Base-by-base conservation (phyloP, 495 filamentous ascomycete genomes). In the Trichoderma orchidacearum region DNA sequence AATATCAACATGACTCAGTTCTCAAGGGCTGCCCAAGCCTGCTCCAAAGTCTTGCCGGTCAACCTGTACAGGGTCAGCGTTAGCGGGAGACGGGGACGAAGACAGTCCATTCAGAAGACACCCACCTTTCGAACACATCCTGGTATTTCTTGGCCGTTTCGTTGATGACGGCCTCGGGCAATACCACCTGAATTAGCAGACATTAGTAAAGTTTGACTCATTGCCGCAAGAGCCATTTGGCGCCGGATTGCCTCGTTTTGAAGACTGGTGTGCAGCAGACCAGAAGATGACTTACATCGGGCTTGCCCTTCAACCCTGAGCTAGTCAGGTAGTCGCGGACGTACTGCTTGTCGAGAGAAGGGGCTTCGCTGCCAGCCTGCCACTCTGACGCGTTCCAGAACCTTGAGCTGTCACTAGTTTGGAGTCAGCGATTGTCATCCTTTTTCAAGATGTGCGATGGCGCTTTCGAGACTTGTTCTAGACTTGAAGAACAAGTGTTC, bases 341-440 rank as follows among this genome's bases (percentile, higher is more conserved):
- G 61, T 79, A 86, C 77, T 96, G 93, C 79, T 98, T 97, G 66
- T 97, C 92, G 54, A 72, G 91, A 70, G 86, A 91, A 54, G 82
- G 74, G 74, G 95, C 90, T 21, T 85, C 76, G 32, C 75, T 74
- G 0, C 92, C 92, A 30, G 83, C 68, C 61, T 80, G 78, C 62
- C 95, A 96, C 8, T 73, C 72, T 25, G 81, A 83, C 60, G 78
- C 80, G 4, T 81, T 83, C 93, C 93, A 98, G 77, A 96, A 96
- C 9, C 93, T 82, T 12, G 85, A 90, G 41, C 83, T 87, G 65
- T 93, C 88, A 17, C 41, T 48, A 13, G 8, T 27, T 27, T 25
- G 18, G 41, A 15, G 9, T n/a, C n/a, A 48, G 1, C 15, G 2
- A 27, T 36, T 36, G 17, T 11, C 12, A 36, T 36, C 7, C 17